A percentile compares a stretch with the other conserved stretches of the same genome.
Evolutionary conservation across 345 rosid species (phyloP).

Genomic region (Laguncularia racemosa): DNA sequence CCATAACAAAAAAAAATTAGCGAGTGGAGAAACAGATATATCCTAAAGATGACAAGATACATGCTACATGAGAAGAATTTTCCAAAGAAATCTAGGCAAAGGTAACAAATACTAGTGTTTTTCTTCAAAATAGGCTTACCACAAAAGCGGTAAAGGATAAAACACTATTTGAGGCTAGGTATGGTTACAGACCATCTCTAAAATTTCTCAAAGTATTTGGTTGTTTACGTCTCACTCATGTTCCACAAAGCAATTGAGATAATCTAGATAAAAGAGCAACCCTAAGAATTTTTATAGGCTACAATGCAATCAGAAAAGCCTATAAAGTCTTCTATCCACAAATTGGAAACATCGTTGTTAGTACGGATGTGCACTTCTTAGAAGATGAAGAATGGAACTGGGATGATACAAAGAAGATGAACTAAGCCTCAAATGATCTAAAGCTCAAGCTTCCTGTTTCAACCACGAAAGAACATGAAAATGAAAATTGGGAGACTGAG

Average conservation of each 20-base stretch:
- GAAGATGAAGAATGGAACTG: neutral
- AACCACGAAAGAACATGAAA: conserved; percentile 6
- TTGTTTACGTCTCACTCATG: neutral
- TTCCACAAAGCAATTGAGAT: conserved; percentile 5
- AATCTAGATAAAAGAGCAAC: conserved; percentile 4
- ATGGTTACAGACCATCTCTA: neutral
- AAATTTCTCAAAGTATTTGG: neutral
- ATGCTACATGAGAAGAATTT: neutral
- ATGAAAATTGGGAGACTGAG: too few species aligned
- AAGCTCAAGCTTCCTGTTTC: conserved; percentile 2
- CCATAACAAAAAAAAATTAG: conserved; percentile 8
- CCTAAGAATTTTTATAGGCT: conserved; percentile 7
- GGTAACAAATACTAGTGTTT: neutral
- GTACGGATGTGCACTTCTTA: neutral
- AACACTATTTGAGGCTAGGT: neutral
- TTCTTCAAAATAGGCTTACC: conserved; percentile 3
- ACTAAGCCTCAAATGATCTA: conserved; percentile 3
- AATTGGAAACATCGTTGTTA: neutral
- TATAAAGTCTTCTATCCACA: conserved; percentile 7
- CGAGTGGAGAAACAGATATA: neutral
- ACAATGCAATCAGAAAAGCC: conserved; percentile 2
- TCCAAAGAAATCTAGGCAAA: conserved; percentile 6
- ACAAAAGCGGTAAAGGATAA: neutral
- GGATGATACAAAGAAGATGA: neutral
- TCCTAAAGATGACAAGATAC: neutral